Evolutionary conservation across 2,329 filamentous ascomycete species (phyloP), one percentile per base, ranked within the genome.

Genomic region (Colletotrichum shisoi): DNA sequence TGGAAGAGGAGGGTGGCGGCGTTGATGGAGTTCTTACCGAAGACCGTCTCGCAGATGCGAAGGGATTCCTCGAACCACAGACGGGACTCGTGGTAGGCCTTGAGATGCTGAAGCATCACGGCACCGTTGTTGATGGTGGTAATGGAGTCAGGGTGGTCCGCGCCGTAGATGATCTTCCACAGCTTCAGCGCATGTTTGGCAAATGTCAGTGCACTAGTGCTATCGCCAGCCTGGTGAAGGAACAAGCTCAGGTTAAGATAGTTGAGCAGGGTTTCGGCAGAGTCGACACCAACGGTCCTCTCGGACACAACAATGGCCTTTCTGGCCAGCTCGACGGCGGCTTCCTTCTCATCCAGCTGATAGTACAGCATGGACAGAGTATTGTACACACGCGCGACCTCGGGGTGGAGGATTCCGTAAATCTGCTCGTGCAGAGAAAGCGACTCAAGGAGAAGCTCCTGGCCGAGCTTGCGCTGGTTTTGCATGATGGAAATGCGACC

Each of bases 81-180:
- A 58, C 95, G 90, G 52, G 94, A 98, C 79, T 97, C 93, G 73
- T 94, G 90, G 82, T 96, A 99, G 69, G 91, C 89, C 84, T 98
- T 97, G 73, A 97, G 86, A 63, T 93, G 90, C 80, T 99, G 95
- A 66, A 99, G 88, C 95, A 99, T 99, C 68, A 99, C 95, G 8
- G 95, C 95, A 21, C 93, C 94, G 75, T 99, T 99, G 86, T 98
- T 99, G 80, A 98, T 91, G 17, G 95, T 98, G 9, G 96, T 99
- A 79, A 99, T 97, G 9, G 93, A 96, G 80, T 99, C 95, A 3
- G 95, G 95, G 79, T 99, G 95, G 73, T 93, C 91, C 37, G 90
- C 83, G 39, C 95, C 95, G 76, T 97, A 99, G 73, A 98, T 94
- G 73, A 98, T 87, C 83, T 97, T 97, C 94, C 94, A 98, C 70